Conservation (phyloP, 306 rosid species). For the Castanea crenata region DNA sequence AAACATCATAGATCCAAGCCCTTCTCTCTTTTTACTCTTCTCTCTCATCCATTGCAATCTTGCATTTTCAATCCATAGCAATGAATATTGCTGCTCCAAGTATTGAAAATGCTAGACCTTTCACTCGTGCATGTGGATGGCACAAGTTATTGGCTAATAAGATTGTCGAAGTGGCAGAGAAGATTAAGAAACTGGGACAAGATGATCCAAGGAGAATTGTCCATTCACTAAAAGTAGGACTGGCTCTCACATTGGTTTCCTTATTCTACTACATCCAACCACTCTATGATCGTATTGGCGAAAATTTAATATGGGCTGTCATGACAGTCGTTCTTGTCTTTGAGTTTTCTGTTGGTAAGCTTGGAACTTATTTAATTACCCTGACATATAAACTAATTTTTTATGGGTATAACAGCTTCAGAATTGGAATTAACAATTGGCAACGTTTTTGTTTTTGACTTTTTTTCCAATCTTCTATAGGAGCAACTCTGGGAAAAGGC, state of each 20-base stretch:
- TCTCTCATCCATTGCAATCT: no score
- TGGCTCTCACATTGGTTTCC: no score
- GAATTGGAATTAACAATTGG: no score
- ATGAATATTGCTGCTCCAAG: not conserved
- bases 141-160: not conserved
- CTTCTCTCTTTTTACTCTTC: no score
- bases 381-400: no score
- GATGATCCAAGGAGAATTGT: slow-evolving; percentile 29
- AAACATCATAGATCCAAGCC: no score
- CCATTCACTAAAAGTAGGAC: not conserved
- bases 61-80: not conserved
- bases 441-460: no score
- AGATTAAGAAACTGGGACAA: slow-evolving; percentile 18
- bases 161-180: not conserved
- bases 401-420: no score
- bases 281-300: slow-evolving; percentile 19
- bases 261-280: not conserved
- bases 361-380: no score
- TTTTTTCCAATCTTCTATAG: slow-evolving; percentile 7
- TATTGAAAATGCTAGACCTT: not conserved
- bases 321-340: slow-evolving; percentile 20
- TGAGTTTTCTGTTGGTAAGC: slow-evolving; percentile 27
- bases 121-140: not conserved
- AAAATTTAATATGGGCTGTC: slow-evolving; percentile 26
- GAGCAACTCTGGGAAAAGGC: not conserved